Conservation (phyloP, 257 asterid species). For the Solanum arcanum region DNA sequence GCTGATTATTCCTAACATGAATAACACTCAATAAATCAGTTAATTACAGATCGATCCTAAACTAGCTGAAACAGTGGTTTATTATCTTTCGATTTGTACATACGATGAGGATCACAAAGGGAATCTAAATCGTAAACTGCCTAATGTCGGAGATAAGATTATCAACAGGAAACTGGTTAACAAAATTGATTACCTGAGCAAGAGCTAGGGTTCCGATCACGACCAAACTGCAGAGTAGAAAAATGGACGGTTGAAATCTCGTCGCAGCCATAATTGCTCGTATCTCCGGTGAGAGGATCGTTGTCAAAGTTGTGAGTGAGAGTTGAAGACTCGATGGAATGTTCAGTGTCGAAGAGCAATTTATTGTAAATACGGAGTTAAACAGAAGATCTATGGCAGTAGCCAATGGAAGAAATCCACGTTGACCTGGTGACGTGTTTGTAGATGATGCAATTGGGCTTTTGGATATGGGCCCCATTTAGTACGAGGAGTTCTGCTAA, state of each 20-base stretch:
- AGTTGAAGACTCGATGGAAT: neutral
- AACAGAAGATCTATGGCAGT: neutral
- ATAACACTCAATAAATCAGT: neutral
- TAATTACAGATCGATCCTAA: neutral
- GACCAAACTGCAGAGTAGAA: constrained; percentile 12
- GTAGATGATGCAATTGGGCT: neutral
- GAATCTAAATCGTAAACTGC: neutral
- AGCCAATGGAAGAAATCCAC: neutral
- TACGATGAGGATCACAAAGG: neutral
- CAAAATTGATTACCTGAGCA: constrained; percentile 27
- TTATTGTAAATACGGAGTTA: neutral
- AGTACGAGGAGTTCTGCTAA: neutral
- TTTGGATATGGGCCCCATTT: neutral
- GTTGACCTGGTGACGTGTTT: neutral
- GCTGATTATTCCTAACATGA: neutral
- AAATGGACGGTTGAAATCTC: neutral
- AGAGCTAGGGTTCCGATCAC: constrained; percentile 25
- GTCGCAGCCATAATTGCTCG: constrained; percentile 16
- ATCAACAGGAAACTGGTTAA: neutral
- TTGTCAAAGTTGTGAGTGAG: neutral
- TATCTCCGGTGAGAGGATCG: neutral
- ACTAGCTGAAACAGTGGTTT: neutral
- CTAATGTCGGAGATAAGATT: neutral
- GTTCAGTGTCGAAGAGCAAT: neutral
- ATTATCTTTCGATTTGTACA: neutral